Percentiles rank a stretch among this genome's conserved stretches.
Evolutionary conservation across 2,329 filamentous ascomycete genomes (phyloP).

Genomic region (Arthrinium phaeospermum): DNA sequence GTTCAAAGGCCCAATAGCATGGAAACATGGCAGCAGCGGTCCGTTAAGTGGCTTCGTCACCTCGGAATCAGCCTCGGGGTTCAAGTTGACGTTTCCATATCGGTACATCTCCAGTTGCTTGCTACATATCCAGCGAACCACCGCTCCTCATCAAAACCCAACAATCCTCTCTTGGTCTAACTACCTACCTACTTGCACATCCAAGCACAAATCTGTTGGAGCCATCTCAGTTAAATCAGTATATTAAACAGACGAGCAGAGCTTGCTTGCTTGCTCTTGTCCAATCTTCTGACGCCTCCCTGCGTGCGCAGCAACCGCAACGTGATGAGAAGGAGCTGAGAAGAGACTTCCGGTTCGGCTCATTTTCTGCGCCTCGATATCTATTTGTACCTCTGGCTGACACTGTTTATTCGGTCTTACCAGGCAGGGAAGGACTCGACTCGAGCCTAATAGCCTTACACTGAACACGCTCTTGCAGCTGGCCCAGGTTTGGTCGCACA

Average conservation of each 20-base stretch:
- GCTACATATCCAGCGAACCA: not conserved
- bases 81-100: conserved; percentile 7
- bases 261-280: conserved; percentile 17
- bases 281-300: conserved; percentile 13
- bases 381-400: conserved; percentile 35
- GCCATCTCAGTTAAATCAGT: not conserved
- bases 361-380: conserved; percentile 38
- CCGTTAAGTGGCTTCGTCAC: not conserved
- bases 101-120: too few relatives aligned
- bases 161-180: not conserved
- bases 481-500: not conserved
- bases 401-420: conserved; percentile 29
- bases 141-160: not conserved
- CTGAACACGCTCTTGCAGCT: conserved; percentile 26
- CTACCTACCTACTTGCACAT: not conserved
- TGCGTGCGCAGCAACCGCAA: conserved; percentile 23
- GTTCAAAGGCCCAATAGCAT: too few relatives aligned
- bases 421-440: conserved; percentile 33
- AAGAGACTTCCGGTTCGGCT: conserved; percentile 42
- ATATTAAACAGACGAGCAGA: not conserved
- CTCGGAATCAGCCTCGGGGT: conserved; percentile 15
- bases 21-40: not conserved
- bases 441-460: conserved; percentile 9
- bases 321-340: conserved; percentile 36
- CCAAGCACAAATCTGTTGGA: not conserved